A percentile compares a stretch with the other conserved stretches of the same genome.
phyloP scores from a whole-genome alignment of 164 flowering plant genomes.

The Aristolochia californica region DNA sequence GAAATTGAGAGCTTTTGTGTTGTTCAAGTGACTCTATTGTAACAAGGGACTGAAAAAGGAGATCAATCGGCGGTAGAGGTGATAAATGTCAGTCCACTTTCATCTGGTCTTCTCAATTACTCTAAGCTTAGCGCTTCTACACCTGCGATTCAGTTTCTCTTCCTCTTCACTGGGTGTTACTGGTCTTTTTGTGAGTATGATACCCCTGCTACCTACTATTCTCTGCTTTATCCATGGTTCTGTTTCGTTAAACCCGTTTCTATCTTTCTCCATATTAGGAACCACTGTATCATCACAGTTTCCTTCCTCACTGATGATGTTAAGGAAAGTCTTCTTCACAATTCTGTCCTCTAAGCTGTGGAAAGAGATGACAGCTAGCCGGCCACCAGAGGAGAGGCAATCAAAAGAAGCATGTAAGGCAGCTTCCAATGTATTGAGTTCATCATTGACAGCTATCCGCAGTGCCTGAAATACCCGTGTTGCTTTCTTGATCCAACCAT shows the following conservation, averaged over 20 bases:
- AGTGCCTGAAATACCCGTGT: slow-evolving; percentile 92
- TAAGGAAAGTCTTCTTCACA: slow-evolving; percentile 83
- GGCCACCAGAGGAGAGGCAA: slow-evolving; percentile 74
- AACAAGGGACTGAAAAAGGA: too few relatives aligned
- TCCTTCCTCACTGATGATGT: slow-evolving; percentile 31
- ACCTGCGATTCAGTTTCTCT: slow-evolving; percentile 54
- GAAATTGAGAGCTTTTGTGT: too few relatives aligned
- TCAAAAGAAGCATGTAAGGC: slow-evolving; percentile 65
- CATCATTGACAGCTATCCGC: slow-evolving; percentile 93
- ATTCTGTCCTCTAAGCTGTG: slow-evolving; percentile 98
- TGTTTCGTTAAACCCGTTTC: slow-evolving; percentile 21
- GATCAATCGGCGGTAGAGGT: too few relatives aligned
- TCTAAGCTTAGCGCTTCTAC: slow-evolving; percentile 92
- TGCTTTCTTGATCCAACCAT: slow-evolving; percentile 98
- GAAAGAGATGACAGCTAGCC: slow-evolving; percentile 94
- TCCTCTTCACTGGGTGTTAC: slow-evolving; percentile 81
- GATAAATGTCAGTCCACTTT: too few relatives aligned
- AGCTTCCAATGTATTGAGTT: slow-evolving; percentile 57
- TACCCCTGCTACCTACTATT: slow-evolving; percentile 45
- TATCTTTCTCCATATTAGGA: slow-evolving; percentile 1
- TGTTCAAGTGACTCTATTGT: too few relatives aligned
- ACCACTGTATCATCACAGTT: slow-evolving; percentile 7
- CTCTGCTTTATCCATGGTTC: slow-evolving; percentile 67
- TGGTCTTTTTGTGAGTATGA: slow-evolving; percentile 82
- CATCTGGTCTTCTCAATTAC: slow-evolving; percentile 51